Conservation (phyloP, 345 rosid species). For the Sapria himalayana region DNA sequence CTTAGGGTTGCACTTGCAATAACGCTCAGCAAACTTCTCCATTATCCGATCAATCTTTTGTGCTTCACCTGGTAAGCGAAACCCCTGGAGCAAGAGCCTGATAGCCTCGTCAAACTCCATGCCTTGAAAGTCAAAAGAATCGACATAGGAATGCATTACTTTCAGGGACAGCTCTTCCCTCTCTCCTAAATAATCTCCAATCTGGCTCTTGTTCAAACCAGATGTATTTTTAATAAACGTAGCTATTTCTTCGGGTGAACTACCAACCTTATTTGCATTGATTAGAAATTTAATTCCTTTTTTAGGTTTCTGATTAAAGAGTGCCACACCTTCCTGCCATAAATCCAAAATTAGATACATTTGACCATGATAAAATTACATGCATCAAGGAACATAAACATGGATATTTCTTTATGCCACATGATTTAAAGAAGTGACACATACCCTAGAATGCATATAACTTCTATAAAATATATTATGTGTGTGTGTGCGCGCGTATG, state of each 20-base stretch:
- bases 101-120: constrained; percentile 96
- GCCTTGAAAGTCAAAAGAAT: constrained; percentile 74
- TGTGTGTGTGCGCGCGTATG: too few relatives aligned
- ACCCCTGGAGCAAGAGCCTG: constrained; percentile 62
- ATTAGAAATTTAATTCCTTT: constrained; percentile 91
- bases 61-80: constrained; percentile 98
- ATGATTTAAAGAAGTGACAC: too few relatives aligned
- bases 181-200: constrained; percentile 98
- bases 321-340: constrained; percentile 99
- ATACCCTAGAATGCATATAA: too few relatives aligned
- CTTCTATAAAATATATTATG: too few relatives aligned
- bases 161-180: constrained; percentile 84
- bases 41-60: constrained; percentile 97
- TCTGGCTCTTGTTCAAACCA: constrained; percentile 62
- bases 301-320: constrained; percentile 90
- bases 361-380: constrained; percentile 4
- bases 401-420: constrained; percentile 1
- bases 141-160: constrained; percentile 97
- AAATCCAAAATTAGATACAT: constrained; percentile 22
- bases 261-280: constrained; percentile 86
- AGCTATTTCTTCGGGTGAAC: constrained; percentile 88
- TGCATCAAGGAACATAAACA: constrained; percentile 3
- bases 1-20: constrained; percentile 90
- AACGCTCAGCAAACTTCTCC: constrained; percentile 97
- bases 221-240: constrained; percentile 79